These are phyloP conservation scores for Oryza officinalis DNA, from an alignment of 176 grass and related monocot species.

Conservation along the genomic window DNA sequence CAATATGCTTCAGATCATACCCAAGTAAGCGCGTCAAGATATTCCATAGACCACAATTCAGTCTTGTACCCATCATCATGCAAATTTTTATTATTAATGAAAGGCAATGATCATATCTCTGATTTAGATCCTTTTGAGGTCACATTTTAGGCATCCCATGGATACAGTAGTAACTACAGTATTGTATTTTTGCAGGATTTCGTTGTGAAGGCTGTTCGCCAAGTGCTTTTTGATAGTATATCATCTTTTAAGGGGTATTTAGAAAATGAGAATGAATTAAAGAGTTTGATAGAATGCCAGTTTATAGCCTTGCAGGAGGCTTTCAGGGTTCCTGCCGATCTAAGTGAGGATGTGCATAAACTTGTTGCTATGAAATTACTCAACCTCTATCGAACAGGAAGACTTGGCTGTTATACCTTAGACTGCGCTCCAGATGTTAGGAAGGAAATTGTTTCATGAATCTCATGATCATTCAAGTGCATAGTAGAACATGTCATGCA, in stretches of 20 bases:
- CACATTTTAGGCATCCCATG: not conserved
- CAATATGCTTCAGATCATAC: slow-evolving; percentile 78
- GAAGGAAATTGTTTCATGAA: slow-evolving; percentile 29
- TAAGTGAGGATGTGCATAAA: slow-evolving; percentile 46
- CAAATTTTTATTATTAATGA: slow-evolving; percentile 1
- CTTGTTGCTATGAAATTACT: slow-evolving; percentile 55
- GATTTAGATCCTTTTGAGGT: not conserved
- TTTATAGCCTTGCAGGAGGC: slow-evolving; percentile 50
- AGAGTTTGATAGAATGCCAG: slow-evolving; percentile 57
- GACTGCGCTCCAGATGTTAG: slow-evolving; percentile 46
- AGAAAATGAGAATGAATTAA: slow-evolving; percentile 47
- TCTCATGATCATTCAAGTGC: slow-evolving; percentile 15
- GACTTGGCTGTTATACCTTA: slow-evolving; percentile 69
- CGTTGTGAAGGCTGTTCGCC: slow-evolving; percentile 53
- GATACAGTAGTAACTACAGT: slow-evolving; percentile 1
- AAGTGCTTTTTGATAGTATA: slow-evolving; percentile 47
- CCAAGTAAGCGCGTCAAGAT: slow-evolving; percentile 38
- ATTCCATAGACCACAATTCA: not conserved
- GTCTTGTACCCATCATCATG: not conserved
- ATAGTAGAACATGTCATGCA: not conserved
- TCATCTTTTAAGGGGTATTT: slow-evolving; percentile 48
- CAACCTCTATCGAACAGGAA: slow-evolving; percentile 72
- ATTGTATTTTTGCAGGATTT: slow-evolving; percentile 59
- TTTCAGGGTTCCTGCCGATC: slow-evolving; percentile 47
- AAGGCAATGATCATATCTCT: not conserved